These are phyloP conservation scores for Penicillium coprophilum DNA, from an alignment of 495 filamentous ascomycete species.

Conservation along the genomic window DNA sequence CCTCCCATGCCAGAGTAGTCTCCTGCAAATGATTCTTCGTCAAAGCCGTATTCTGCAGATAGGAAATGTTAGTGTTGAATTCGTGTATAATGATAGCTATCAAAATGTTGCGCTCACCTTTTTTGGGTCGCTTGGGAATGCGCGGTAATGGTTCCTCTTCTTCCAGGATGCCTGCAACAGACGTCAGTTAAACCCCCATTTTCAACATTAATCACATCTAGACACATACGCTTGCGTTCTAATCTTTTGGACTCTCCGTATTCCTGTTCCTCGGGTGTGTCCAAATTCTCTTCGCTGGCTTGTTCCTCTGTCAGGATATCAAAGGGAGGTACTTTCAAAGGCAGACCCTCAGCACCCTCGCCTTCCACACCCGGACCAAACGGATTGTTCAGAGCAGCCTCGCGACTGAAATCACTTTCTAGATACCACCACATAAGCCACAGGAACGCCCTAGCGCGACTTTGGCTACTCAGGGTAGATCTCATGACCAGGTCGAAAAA, in stretches of 20 bases:
- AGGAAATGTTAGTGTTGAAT: background rate
- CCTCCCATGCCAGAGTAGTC: constrained; percentile 38
- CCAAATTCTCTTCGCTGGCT: constrained; percentile 83
- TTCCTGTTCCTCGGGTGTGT: constrained; percentile 77
- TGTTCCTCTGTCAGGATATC: constrained; percentile 74
- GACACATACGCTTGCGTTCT: constrained; percentile 68
- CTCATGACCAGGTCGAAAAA: constrained; percentile 98
- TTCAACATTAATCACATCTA: background rate
- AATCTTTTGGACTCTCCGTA: constrained; percentile 84
- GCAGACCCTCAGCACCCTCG: constrained; percentile 60
- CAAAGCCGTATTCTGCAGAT: constrained; percentile 33
- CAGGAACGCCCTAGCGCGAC: constrained; percentile 83
- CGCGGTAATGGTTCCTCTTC: constrained; percentile 62
- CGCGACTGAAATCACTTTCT: constrained; percentile 88
- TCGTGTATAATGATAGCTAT: constrained; percentile 3
- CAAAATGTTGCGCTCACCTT: constrained; percentile 33
- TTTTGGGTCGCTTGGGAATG: constrained; percentile 57
- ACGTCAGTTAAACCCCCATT: constrained; percentile 11
- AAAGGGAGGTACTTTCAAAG: constrained; percentile 79
- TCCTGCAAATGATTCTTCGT: constrained; percentile 39
- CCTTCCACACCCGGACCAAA: constrained; percentile 75
- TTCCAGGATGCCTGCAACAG: constrained; percentile 52
- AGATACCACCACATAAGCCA: constrained; percentile 99
- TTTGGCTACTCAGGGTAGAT: constrained; percentile 74
- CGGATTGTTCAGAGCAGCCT: constrained; percentile 82